Evolutionary conservation across 768 basidiomycete genomes (phyloP).

Genomic region (Multifurca ochricompacta): DNA sequence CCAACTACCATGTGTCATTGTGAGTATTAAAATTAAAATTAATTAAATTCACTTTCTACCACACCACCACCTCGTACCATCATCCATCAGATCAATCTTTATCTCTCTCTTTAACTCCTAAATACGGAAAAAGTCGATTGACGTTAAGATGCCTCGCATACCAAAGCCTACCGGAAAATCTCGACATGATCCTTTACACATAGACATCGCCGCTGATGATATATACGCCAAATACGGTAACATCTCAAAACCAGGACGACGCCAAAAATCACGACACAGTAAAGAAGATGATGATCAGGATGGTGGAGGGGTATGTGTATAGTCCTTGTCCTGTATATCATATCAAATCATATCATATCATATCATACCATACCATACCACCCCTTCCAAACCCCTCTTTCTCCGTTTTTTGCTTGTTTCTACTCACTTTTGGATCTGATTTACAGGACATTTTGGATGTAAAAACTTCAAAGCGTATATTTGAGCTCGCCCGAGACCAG

Average conservation of each 20-base stretch:
- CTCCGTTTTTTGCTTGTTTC: too few species aligned
- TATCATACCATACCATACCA: too few species aligned
- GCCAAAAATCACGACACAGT: slow-evolving; percentile 50
- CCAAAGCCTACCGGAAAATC: slow-evolving; percentile 45
- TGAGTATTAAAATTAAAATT: too few species aligned
- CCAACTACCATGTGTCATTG: too few species aligned
- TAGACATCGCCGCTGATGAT: slow-evolving; percentile 79
- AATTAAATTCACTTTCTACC: too few species aligned
- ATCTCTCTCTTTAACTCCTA: too few species aligned
- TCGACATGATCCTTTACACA: slow-evolving; percentile 81
- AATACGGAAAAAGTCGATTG: too few species aligned
- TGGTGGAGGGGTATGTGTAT: slow-evolving; percentile 28
- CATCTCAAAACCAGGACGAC: slow-evolving; percentile 66
- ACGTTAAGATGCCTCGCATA: slow-evolving; percentile 58
- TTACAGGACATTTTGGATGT: slow-evolving; percentile 64
- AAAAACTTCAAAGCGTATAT: slow-evolving; percentile 78
- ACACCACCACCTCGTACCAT: neutral
- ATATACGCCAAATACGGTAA: slow-evolving; percentile 69
- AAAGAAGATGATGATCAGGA: slow-evolving; percentile 41
- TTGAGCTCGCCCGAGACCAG: slow-evolving; percentile 88
- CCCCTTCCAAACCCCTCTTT: too few species aligned
- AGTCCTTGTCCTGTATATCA: neutral
- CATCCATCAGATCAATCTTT: too few species aligned
- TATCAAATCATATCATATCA: too few species aligned
- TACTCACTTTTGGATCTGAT: neutral